Evolutionary conservation across 352 stramenopile genomes (phyloP).

Genomic region (Phytophthora cryptogea): DNA sequence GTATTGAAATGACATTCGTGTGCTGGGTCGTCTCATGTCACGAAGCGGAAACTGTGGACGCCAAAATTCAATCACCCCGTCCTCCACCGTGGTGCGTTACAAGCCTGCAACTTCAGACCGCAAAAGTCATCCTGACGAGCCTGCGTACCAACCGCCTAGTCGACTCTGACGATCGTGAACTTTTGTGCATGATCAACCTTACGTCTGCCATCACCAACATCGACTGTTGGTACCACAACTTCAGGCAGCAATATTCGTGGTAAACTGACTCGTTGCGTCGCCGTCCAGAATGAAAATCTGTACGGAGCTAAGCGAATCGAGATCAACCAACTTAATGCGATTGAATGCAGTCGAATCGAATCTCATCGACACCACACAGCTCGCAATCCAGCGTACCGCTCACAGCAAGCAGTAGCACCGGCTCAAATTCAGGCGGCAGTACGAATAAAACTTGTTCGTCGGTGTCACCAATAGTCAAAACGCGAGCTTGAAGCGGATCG

Average conservation of each 20-base stretch:
- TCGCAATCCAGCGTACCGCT: constrained; percentile 48
- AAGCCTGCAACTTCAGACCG: too few species aligned
- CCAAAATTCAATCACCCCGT: too few species aligned
- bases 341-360: constrained; percentile 26
- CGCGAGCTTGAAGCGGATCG: constrained; percentile 7
- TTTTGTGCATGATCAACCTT: too few species aligned
- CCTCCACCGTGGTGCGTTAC: too few species aligned
- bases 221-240: too few species aligned
- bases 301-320: constrained; percentile 30
- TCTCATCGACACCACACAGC: constrained; percentile 30
- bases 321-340: constrained; percentile 48
- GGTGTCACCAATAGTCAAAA: constrained; percentile 1
- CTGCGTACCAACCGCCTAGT: too few species aligned
- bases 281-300: constrained; percentile 32
- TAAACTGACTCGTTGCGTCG: constrained; percentile 61
- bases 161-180: too few species aligned
- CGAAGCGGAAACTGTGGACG: too few species aligned
- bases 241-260: constrained; percentile 1
- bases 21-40: too few species aligned
- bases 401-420: constrained; percentile 36
- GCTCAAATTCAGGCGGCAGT: constrained; percentile 41
- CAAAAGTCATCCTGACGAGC: too few species aligned
- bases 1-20: too few species aligned
- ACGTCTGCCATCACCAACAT: too few species aligned
- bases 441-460: constrained; percentile 14